Base-by-base conservation (phyloP, 2,329 filamentous ascomycete species). In the Periconia sp. region DNA sequence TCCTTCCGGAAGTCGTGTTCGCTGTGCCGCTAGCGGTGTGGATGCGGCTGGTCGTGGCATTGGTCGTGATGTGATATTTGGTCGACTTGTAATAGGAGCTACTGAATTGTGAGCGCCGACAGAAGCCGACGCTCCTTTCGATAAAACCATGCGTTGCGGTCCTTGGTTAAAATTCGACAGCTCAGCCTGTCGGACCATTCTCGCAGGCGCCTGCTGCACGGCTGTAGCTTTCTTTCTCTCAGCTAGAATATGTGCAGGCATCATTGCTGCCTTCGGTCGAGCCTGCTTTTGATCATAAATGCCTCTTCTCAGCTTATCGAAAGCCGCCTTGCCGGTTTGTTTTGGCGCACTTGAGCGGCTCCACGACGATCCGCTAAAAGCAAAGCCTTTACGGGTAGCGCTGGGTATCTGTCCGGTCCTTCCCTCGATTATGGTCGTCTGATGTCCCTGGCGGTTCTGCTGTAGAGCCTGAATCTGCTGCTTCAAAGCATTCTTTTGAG, bases 251-350 rank as follows among this genome's bases (percentile, higher is more conserved):
- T 71, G 65, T 17, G 59, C 54, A 10, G 70, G 65, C 47, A 69
- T 65, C 14, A 63, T 62, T 7, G 61, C 56, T 7, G 66, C 68
- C 27, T 61, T 66, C 5, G 70, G 69, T 5, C 67, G 61, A 10
- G 70, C 70, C 19, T 61, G 59, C 33, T 68, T 70, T 46, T 64
- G 63, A 44, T 72, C 69, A 46, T 66, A 71, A 51, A 71, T 69
- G 27, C 65, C 66, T 45, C 68, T 56, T 54, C 62, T 63, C 9
- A 73, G 51, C 51, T 72, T 72, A 48, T 73, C 70, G 46, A 73
- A 61, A n/a, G 63, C 66, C 8, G 58, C 67, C 45, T 70, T 71
- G n/a, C 70, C 70, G 1, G 70, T 72, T 55, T 71, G 71, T 17
- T 63, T 40, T 9, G 70, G 70, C 9, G 68, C 63, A 14, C 60